Evolutionary conservation across 1,139 yeast genomes (phyloP).

Genomic region (Suhomyces yuchorum): DNA sequence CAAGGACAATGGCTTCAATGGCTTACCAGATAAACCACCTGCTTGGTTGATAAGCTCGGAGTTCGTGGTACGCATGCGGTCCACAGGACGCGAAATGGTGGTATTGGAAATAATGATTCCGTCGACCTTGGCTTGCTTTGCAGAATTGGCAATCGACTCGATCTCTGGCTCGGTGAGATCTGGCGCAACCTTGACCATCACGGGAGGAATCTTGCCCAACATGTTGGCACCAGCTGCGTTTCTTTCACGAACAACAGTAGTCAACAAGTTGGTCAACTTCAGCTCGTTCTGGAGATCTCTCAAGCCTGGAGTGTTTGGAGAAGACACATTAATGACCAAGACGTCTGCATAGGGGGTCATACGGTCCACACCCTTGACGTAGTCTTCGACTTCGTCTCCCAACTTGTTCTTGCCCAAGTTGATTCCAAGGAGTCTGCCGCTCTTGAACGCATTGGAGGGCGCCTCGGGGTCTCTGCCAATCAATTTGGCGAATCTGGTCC

Average conservation of each 20-base stretch:
- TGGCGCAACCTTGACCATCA: constrained; percentile 90
- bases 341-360: constrained; percentile 88
- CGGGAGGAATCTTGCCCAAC: constrained; percentile 61
- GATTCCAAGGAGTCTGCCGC: constrained; percentile 71
- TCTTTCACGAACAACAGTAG: constrained; percentile 65
- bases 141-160: constrained; percentile 79
- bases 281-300: constrained; percentile 81
- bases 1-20: constrained; percentile 80
- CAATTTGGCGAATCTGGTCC: constrained; percentile 56
- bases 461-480: constrained; percentile 27
- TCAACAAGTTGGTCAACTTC: constrained; percentile 66
- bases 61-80: constrained; percentile 50
- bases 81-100: constrained; percentile 75
- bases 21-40: constrained; percentile 92
- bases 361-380: constrained; percentile 77
- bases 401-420: constrained; percentile 90
- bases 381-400: constrained; percentile 88
- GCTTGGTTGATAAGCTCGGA: constrained; percentile 50
- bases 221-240: constrained; percentile 42
- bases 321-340: constrained; percentile 86
- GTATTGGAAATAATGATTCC: constrained; percentile 94
- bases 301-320: constrained; percentile 95
- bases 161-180: constrained; percentile 84
- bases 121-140: constrained; percentile 75
- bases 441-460: constrained; percentile 57